Percentiles rank a stretch among this genome's conserved stretches.
Conservation (phyloP, 2,329 filamentous ascomycete species). For the Lojkania enalia region DNA sequence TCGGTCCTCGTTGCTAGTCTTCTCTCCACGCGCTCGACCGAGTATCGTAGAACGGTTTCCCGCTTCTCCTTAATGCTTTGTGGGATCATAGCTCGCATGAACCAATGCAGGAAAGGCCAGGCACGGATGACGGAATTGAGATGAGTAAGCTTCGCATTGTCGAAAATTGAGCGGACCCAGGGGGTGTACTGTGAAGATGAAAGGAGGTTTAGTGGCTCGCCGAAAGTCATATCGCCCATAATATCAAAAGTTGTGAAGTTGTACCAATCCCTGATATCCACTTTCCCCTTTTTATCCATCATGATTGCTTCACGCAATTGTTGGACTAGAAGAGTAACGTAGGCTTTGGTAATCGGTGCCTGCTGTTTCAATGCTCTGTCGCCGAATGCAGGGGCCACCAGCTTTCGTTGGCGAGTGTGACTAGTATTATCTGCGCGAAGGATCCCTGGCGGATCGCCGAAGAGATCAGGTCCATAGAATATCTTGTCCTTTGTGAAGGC, state of each 20-base stretch:
- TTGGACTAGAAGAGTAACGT: slow-evolving; percentile 43
- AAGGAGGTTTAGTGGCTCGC: slow-evolving; percentile 29
- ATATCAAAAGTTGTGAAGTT: slow-evolving; percentile 33
- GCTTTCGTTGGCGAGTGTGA: slow-evolving; percentile 41
- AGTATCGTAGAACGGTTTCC: slow-evolving; percentile 16
- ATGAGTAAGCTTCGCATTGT: slow-evolving; percentile 10
- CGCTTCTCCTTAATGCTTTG: slow-evolving; percentile 12
- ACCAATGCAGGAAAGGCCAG: slow-evolving; percentile 14
- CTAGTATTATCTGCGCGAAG: slow-evolving; percentile 36
- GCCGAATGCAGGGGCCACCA: slow-evolving; percentile 45
- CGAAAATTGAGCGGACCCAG: slow-evolving; percentile 35
- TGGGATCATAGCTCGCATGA: slow-evolving; percentile 13
- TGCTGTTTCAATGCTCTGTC: slow-evolving; percentile 43
- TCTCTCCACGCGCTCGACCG: slow-evolving; percentile 22
- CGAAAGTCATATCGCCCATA: slow-evolving; percentile 37
- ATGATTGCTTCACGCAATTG: slow-evolving; percentile 35
- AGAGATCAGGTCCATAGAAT: slow-evolving; percentile 38
- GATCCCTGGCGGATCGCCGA: slow-evolving; percentile 29
- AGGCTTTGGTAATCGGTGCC: slow-evolving; percentile 38
- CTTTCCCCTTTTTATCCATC: slow-evolving; percentile 3
- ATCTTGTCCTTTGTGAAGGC: slow-evolving; percentile 36
- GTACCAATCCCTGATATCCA: slow-evolving; percentile 30
- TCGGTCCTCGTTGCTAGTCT: slow-evolving; percentile 25
- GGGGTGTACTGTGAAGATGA: slow-evolving; percentile 21
- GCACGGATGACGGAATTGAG: slow-evolving; percentile 7